A percentile compares a stretch with the other conserved stretches of the same genome.
Conservation (phyloP, 257 asterid genomes). For the Rauvolfia tetraphylla region DNA sequence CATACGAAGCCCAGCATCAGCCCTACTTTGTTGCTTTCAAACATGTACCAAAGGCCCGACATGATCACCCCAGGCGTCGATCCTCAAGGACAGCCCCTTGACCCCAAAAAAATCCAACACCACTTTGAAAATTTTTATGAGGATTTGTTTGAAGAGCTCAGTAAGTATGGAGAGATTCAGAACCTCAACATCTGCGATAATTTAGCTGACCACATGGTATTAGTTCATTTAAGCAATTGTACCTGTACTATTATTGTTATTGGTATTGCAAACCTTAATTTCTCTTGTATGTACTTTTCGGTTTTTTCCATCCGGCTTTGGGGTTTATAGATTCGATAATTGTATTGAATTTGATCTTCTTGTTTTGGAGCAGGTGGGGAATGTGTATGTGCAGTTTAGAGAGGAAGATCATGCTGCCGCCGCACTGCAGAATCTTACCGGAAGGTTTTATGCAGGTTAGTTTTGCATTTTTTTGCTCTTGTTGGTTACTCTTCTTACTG, state of each 20-base stretch:
- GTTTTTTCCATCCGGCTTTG: not conserved
- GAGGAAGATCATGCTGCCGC: constrained; percentile 83
- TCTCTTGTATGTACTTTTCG: not conserved
- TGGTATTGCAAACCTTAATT: not conserved
- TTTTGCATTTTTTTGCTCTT: constrained; percentile 1
- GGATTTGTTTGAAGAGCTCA: constrained; percentile 79
- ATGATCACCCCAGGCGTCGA: constrained; percentile 87
- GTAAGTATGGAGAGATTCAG: constrained; percentile 87
- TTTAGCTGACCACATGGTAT: constrained; percentile 87
- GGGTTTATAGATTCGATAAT: not conserved
- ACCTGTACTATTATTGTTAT: not conserved
- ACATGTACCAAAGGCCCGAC: constrained; percentile 87
- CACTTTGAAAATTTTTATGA: constrained; percentile 89
- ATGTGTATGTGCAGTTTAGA: constrained; percentile 77
- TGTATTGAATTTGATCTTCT: not conserved
- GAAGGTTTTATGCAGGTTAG: constrained; percentile 76
- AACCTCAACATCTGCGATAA: constrained; percentile 83
- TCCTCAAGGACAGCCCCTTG: constrained; percentile 74
- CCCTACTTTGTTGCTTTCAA: constrained; percentile 66
- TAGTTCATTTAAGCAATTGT: not conserved
- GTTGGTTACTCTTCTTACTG: not conserved
- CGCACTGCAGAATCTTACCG: constrained; percentile 78
- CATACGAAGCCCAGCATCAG: constrained; percentile 82
- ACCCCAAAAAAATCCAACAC: constrained; percentile 67
- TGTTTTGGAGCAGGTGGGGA: constrained; percentile 42